Base-by-base conservation (phyloP, 225 moss, liverwort and hornwort species). In the Physcomitrellopsis africana region DNA sequence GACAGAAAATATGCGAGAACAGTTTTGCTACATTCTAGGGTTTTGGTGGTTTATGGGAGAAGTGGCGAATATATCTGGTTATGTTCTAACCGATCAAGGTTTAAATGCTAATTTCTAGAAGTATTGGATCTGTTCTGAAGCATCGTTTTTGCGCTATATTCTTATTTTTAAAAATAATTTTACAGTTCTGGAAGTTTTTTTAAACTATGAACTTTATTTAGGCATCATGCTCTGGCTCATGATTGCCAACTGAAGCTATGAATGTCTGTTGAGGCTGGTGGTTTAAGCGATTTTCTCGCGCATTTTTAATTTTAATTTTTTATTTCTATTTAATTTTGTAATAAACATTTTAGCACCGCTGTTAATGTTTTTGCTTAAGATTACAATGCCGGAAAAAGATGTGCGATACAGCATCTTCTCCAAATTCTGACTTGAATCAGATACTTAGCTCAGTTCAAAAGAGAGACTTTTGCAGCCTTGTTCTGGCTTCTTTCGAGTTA, bases 1-100 rank as follows among this genome's bases (percentile, higher is more conserved):
- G 27, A 12, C 18, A 29, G 17, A 10, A 26, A 19, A 19, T 17
- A 18, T 45, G 15, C 18, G 24, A 4, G 24, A 42, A 16, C 1
- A 7, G 42, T 65, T 61, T 26, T 42, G 3, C n/a, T 63, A n/a
- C 16, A 12, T 60, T 73, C 73, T 70, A 84, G 77, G 84, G 80
- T 80, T 80, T 65, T 19, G 11, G 24, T 18, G 52, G 72, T 49
- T 49, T 57, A 63, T 63, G 64, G 47, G 19, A 64, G 45, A 29
- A 58, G 4, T 10, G 13, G 41, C 63, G 52, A 18, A 24, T 24
- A 24, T 24, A n/a, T n/a, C n/a, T n/a, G n/a, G n/a, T n/a, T n/a
- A 24, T 24, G 24, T 24, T 24, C 24, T 24, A 41, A 27, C 46
- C 60, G 7, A n/a, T 20, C 55, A 70, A 51, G 73, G 55, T 77